Evolutionary conservation across 805 yeast genomes (phyloP).

Genomic region (Lipomyces kockii): DNA sequence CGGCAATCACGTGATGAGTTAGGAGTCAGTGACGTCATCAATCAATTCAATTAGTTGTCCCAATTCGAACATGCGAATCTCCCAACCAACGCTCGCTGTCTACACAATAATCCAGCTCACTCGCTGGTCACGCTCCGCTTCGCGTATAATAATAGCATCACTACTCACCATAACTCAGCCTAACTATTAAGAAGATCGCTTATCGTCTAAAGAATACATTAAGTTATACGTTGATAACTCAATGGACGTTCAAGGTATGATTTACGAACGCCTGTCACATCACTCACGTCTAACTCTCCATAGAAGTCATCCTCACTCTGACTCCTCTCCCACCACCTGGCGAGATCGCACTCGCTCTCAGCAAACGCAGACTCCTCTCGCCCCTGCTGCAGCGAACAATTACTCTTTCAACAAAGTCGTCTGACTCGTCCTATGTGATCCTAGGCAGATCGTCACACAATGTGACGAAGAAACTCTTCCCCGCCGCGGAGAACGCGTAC

Average conservation of each 20-base stretch:
- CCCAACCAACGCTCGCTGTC: background rate
- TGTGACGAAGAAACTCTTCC: constrained; percentile 1
- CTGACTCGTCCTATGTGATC: constrained; percentile 1
- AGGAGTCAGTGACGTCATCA: too few relatives aligned
- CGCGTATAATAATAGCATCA: background rate
- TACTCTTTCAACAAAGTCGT: background rate
- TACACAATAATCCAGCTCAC: background rate
- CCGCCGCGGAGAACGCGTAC: constrained; percentile 10
- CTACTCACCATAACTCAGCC: background rate
- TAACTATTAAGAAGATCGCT: background rate
- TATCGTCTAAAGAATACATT: background rate
- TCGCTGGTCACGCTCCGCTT: background rate
- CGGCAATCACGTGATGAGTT: background rate
- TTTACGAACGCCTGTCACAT: background rate
- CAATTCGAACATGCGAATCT: background rate
- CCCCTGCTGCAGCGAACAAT: background rate
- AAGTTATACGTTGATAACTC: background rate
- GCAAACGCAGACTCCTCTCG: background rate
- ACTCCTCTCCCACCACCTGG: constrained; percentile 1
- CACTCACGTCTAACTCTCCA: background rate
- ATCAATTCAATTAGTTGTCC: background rate
- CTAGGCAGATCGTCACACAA: constrained; percentile 18
- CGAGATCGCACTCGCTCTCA: background rate
- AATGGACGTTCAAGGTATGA: constrained; percentile 3
- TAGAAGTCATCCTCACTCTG: background rate